Evolutionary conservation across 1,139 yeast genomes (phyloP).

Genomic region (Sugiyamaella pinicola): DNA sequence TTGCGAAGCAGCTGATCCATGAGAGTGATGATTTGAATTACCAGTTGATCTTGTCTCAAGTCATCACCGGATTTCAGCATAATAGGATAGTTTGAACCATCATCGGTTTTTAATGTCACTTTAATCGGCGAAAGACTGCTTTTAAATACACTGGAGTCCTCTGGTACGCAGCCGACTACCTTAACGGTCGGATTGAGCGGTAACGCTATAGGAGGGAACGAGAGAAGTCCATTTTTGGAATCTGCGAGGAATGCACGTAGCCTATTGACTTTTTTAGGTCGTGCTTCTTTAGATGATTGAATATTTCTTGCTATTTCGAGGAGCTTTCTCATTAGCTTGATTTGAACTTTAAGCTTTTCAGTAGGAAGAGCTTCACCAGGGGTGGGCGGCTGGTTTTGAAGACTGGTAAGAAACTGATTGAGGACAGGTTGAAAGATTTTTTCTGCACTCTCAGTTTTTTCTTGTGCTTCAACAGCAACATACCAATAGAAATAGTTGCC

Average conservation of each 20-base stretch:
- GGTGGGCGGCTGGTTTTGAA: slow-evolving; percentile 23
- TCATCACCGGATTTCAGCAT: slow-evolving; percentile 98
- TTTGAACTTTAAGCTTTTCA: slow-evolving; percentile 47
- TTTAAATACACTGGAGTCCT: slow-evolving; percentile 83
- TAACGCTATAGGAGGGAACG: slow-evolving; percentile 60
- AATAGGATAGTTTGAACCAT: slow-evolving; percentile 65
- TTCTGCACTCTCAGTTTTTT: slow-evolving; percentile 24
- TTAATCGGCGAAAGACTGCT: slow-evolving; percentile 88
- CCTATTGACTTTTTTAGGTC: slow-evolving; percentile 58
- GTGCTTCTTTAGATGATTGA: slow-evolving; percentile 54
- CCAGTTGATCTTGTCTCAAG: slow-evolving; percentile 92
- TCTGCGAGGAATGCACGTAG: slow-evolving; percentile 44
- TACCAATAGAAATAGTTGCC: slow-evolving; percentile 93
- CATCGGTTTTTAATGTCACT: slow-evolving; percentile 68
- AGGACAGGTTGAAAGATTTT: slow-evolving; percentile 36
- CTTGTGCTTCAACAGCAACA: slow-evolving; percentile 72
- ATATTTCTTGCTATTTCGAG: slow-evolving; percentile 49
- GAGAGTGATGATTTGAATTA: slow-evolving; percentile 83
- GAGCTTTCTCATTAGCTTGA: slow-evolving; percentile 47
- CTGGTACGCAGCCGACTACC: slow-evolving; percentile 76
- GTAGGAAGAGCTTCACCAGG: slow-evolving; percentile 2
- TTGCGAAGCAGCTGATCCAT: slow-evolving; percentile 89
- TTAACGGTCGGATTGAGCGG: slow-evolving; percentile 72
- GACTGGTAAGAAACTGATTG: slow-evolving; percentile 39
- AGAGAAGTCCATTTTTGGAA: slow-evolving; percentile 44